Evolutionary conservation across 805 yeast genomes (phyloP).

Genomic region (Cyberlindnera xylosilytica): DNA sequence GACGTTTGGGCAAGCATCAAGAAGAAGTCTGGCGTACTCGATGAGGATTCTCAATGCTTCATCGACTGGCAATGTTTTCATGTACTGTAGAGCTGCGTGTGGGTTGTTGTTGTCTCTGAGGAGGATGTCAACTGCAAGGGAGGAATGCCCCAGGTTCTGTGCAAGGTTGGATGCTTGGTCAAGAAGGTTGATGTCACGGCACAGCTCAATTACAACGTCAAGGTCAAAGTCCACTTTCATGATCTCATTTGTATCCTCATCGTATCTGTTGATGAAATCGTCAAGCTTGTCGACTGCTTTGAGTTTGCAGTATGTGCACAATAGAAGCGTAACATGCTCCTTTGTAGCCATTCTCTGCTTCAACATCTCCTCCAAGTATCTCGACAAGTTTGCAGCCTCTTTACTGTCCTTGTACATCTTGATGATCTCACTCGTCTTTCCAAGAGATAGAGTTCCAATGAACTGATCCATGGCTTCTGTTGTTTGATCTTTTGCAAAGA

Average conservation of each 20-base stretch:
- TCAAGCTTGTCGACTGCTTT: conserved; percentile 57
- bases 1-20: conserved; percentile 70
- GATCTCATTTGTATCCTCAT: conserved; percentile 30
- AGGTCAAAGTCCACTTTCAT: conserved; percentile 55
- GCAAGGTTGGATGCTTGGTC: conserved; percentile 69
- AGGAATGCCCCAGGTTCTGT: conserved; percentile 67
- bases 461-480: conserved; percentile 75
- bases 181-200: conserved; percentile 68
- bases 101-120: conserved; percentile 63
- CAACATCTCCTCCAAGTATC: conserved; percentile 61
- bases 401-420: conserved; percentile 76
- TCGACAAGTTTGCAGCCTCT: conserved; percentile 59
- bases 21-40: conserved; percentile 59
- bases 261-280: conserved; percentile 48
- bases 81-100: conserved; percentile 56
- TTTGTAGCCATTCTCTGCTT: conserved; percentile 54
- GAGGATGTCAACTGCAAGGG: conserved; percentile 70
- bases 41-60: conserved; percentile 72
- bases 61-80: conserved; percentile 66
- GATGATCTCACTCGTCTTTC: conserved; percentile 72
- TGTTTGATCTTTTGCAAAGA: conserved; percentile 62
- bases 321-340: conserved; percentile 77
- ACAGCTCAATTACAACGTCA: conserved; percentile 60
- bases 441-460: conserved; percentile 50
- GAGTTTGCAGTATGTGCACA: conserved; percentile 78